Percentiles rank a stretch among this genome's conserved stretches.
These are phyloP conservation scores for Podaxis sp. DNA, from an alignment of 768 basidiomycete genomes.

Conservation along the genomic window DNA sequence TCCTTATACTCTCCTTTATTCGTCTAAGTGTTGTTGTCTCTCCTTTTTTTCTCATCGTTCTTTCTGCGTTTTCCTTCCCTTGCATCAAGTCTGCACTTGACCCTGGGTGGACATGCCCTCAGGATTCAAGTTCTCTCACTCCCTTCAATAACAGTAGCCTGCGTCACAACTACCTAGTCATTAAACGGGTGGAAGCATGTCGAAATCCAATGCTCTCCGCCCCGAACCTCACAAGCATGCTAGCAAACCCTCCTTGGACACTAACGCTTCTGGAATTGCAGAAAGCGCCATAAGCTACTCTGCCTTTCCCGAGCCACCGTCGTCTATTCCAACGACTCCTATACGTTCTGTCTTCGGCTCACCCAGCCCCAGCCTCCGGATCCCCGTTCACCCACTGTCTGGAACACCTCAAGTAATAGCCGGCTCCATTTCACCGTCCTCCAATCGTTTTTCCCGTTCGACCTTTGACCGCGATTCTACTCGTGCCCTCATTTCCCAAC, in stretches of 20 bases:
- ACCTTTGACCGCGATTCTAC: conserved; percentile 6
- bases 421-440: background rate
- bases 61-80: background rate
- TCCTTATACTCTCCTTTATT: background rate
- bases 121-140: conserved; percentile 33
- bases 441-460: conserved; percentile 9
- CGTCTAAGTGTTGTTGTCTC: background rate
- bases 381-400: conserved; percentile 15
- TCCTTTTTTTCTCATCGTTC: conserved; percentile 4
- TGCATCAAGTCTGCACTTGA: background rate
- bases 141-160: conserved; percentile 24
- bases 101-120: conserved; percentile 1
- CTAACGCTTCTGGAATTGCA: conserved; percentile 56
- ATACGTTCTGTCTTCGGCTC: conserved; percentile 31
- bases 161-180: background rate
- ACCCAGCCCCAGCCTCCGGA: conserved; percentile 25
- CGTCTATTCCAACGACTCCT: conserved; percentile 44
- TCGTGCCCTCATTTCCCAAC: background rate
- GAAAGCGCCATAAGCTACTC: conserved; percentile 57
- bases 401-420: background rate
- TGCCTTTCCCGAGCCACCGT: conserved; percentile 55
- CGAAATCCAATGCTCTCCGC: background rate
- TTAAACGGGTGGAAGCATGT: conserved; percentile 3
- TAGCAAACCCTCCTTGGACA: conserved; percentile 43
- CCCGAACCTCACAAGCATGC: conserved; percentile 29